Base-by-base conservation (phyloP, 2,329 filamentous ascomycete species). In the Colletotrichum camelliae region DNA sequence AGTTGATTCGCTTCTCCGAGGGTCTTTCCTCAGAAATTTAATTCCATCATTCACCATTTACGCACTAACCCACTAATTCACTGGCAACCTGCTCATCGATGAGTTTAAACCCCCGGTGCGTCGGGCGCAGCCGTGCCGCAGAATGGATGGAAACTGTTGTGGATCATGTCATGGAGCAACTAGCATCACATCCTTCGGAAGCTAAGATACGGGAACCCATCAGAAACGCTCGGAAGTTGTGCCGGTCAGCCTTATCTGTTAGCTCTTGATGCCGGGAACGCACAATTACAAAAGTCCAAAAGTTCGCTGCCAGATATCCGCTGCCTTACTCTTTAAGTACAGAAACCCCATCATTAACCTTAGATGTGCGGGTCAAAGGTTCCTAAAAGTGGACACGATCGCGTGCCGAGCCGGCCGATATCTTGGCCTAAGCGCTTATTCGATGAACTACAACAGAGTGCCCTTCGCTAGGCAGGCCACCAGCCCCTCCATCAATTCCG, bases 31-130 rank as follows among this genome's bases (percentile, higher is more conserved):
- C 4, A 5, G 24, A 27, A 4, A 27, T 27, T 27, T 1, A 4
- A 27, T 27, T 27, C 24, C 24, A 27, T 27, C 24, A 27, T 5
- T 27, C 24, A 27, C 4, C 24, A 27, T 27, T 27, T 27, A 27
- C 24, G 24, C 24, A 27, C 24, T 27, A 27, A 27, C 24, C 4
- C 24, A 27, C 24, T 27, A 27, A 27, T 27, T 27, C 24, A 27
- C 4, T 27, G 24, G 24, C 24, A 27, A 27, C 24, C 24, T 27
- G 24, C 4, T 18, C 4, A 16, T 43, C 16, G 16, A 43, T 43
- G 16, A n/a, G 39, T 1, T n/a, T n/a, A n/a, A 12, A 3, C 1
- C 16, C 39, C 18, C 3, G 0, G 9, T 2, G 18, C 39, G 10
- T 43, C 39, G 39, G 39, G 39, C 18, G 39, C 9, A n/a, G 9